phyloP scores from a whole-genome alignment of 1,284 basidiomycete species.

The Naganishia sp. region DNA sequence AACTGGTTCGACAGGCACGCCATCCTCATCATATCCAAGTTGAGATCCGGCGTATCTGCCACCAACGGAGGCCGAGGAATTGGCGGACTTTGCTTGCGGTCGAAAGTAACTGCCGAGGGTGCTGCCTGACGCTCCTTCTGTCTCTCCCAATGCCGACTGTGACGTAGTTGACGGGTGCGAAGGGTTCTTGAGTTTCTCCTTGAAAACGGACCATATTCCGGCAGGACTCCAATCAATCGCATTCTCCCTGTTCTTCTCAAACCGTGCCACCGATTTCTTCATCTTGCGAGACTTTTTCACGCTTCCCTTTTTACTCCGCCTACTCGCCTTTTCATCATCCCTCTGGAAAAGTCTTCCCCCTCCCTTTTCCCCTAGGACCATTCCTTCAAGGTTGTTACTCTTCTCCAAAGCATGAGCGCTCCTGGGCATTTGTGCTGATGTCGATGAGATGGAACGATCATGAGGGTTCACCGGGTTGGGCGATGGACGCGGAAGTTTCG shows the following conservation, averaged over 20 bases:
- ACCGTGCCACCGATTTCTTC: constrained; percentile 22
- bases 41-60: constrained; percentile 22
- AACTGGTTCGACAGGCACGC: constrained; percentile 4
- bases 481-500: constrained; percentile 10
- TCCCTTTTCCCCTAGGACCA: constrained; percentile 20
- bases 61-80: constrained; percentile 15
- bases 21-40: constrained; percentile 26
- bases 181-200: constrained; percentile 29
- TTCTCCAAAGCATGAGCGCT: neutral
- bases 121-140: constrained; percentile 21
- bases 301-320: constrained; percentile 10
- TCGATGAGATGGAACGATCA: constrained; percentile 9
- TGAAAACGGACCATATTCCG: constrained; percentile 16
- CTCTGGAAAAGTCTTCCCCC: constrained; percentile 2
- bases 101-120: constrained; percentile 22
- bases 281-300: constrained; percentile 18
- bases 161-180: constrained; percentile 34
- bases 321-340: constrained; percentile 17
- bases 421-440: neutral
- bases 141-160: constrained; percentile 26
- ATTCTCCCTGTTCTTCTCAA: constrained; percentile 22
- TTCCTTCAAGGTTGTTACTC: constrained; percentile 3
- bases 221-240: constrained; percentile 20
- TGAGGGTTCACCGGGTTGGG: neutral
- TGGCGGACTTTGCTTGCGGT: constrained; percentile 7